Percentiles rank a stretch among this genome's conserved stretches.
Evolutionary conservation across 2,329 filamentous ascomycete species (phyloP).

Genomic region (Colletotrichum sp.): DNA sequence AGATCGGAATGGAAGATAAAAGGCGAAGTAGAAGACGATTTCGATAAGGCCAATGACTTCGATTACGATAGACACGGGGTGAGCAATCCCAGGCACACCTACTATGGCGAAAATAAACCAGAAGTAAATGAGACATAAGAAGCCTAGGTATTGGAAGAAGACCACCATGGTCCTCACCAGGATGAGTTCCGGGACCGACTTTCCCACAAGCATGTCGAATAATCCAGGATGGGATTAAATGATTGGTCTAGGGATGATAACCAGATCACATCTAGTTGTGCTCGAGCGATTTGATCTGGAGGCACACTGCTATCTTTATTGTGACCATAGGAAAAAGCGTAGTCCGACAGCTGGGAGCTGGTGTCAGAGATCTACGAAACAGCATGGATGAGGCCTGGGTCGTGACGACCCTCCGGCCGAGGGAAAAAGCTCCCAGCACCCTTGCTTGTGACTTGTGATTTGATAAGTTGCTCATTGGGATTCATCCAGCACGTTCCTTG

Average conservation of each 20-base stretch:
- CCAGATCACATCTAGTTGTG: background rate
- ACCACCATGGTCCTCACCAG: constrained; percentile 7
- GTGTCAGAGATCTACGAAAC: constrained; percentile 15
- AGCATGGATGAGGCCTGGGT: background rate
- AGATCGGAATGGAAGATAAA: constrained; percentile 47
- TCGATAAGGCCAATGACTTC: constrained; percentile 37
- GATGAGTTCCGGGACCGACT: constrained; percentile 14
- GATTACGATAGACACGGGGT: constrained; percentile 27
- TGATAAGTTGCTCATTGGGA: background rate
- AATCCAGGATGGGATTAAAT: background rate
- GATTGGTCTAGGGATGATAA: background rate
- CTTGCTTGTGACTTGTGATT: background rate
- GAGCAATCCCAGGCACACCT: constrained; percentile 24
- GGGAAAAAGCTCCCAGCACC: background rate
- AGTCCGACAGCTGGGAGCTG: background rate
- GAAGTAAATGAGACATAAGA: constrained; percentile 25
- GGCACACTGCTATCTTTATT: background rate
- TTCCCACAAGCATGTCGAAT: constrained; percentile 14
- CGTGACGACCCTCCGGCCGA: background rate
- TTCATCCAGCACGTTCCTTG: background rate
- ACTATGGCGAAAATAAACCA: constrained; percentile 20
- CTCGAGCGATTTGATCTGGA: background rate
- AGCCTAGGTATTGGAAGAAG: constrained; percentile 18
- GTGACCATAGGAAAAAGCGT: background rate
- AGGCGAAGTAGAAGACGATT: constrained; percentile 41